Percentiles rank a stretch among this genome's conserved stretches.
phyloP scores from a whole-genome alignment of 2,329 filamentous ascomycete genomes.

The Aspergillus fumigatiaffinis region DNA sequence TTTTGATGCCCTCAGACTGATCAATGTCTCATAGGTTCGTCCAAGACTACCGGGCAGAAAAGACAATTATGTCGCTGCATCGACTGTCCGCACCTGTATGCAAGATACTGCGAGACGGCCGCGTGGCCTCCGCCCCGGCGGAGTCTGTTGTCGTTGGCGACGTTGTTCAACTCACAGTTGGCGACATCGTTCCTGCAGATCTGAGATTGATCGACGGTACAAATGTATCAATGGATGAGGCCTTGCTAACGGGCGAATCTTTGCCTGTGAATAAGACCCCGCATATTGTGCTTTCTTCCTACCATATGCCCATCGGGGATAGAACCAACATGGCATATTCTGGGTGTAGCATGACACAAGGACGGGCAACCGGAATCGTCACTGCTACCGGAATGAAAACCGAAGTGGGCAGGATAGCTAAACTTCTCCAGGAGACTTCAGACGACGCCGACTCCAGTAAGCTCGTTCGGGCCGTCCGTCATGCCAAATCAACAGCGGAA shows the following conservation, averaged over 20 bases:
- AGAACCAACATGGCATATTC: conserved; percentile 59
- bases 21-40: conserved; percentile 40
- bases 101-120: conserved; percentile 54
- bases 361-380: conserved; percentile 56
- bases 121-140: conserved; percentile 49
- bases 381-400: conserved; percentile 59
- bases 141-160: conserved; percentile 59
- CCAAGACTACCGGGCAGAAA: conserved; percentile 58
- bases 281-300: conserved; percentile 21
- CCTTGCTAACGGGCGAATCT: conserved; percentile 59
- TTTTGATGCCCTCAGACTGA: neutral
- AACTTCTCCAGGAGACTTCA: conserved; percentile 52
- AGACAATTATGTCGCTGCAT: conserved; percentile 56
- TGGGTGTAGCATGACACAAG: conserved; percentile 57
- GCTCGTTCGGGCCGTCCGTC: conserved; percentile 29
- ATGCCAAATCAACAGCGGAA: conserved; percentile 45
- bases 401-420: conserved; percentile 59
- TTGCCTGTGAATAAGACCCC: conserved; percentile 55
- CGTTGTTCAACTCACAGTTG: conserved; percentile 49
- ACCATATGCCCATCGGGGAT: conserved; percentile 48
- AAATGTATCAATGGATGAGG: conserved; percentile 70
- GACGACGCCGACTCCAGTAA: conserved; percentile 7
- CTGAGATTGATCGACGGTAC: conserved; percentile 55
- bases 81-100: conserved; percentile 55
- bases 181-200: conserved; percentile 59